A percentile compares a stretch with the other conserved stretches of the same genome.
Conservation (phyloP, 768 basidiomycete species). For the Coprinopsis sp. region DNA sequence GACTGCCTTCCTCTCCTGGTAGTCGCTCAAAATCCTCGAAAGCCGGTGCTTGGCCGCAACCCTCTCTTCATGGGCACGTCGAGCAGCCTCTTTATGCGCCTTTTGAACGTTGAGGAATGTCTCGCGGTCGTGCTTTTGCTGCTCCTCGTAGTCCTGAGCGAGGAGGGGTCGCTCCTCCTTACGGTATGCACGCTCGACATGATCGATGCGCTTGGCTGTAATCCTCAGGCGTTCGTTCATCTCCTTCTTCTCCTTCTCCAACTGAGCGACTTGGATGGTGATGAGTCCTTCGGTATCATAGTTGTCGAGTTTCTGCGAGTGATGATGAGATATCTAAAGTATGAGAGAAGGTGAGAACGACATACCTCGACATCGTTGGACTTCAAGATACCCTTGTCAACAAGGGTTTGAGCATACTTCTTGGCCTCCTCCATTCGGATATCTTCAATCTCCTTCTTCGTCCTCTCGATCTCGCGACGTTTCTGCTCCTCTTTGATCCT, state of each 20-base stretch:
- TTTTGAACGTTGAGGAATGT: conserved; percentile 62
- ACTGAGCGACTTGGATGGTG: conserved; percentile 85
- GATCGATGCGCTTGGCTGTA: conserved; percentile 86
- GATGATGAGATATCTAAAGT: conserved; percentile 1
- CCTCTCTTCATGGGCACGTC: conserved; percentile 56
- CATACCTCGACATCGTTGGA: conserved; percentile 57
- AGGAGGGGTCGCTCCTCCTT: conserved; percentile 89
- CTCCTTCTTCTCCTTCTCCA: conserved; percentile 95
- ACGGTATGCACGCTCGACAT: conserved; percentile 90
- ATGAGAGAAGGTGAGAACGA: conserved; percentile 8
- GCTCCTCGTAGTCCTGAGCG: conserved; percentile 77
- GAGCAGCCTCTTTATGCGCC: conserved; percentile 51
- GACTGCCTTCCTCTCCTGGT: conserved; percentile 42
- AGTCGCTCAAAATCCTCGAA: conserved; percentile 70
- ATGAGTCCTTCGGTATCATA: conserved; percentile 85
- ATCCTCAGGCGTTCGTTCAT: conserved; percentile 77
- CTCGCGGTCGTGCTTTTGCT: conserved; percentile 72
- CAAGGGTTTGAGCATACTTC: conserved; percentile 80
- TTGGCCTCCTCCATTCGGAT: conserved; percentile 79
- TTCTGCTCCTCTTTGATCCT: conserved; percentile 59
- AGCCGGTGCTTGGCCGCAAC: conserved; percentile 74
- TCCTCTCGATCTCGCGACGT: conserved; percentile 61
- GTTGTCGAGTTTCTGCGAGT: conserved; percentile 66
- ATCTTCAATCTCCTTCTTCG: conserved; percentile 69
- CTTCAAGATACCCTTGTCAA: conserved; percentile 72